Conservation (phyloP, 768 basidiomycete genomes). For the Lentinula guzmanii region DNA sequence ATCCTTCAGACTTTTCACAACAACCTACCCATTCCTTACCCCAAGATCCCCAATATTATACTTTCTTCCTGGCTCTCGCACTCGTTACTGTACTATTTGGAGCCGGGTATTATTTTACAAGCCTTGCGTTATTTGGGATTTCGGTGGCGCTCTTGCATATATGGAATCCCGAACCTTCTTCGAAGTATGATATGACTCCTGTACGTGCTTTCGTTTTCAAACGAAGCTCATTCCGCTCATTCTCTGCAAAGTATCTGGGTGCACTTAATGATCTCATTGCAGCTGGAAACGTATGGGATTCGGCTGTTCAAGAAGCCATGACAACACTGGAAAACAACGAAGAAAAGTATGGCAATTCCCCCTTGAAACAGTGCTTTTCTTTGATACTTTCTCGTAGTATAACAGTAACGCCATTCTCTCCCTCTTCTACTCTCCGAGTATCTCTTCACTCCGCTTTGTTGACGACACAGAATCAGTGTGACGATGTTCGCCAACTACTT, state of each 20-base stretch:
- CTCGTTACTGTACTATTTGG: conserved; percentile 34
- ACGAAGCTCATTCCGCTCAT: conserved; percentile 5
- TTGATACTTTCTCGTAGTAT: conserved; percentile 20
- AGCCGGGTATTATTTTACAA: conserved; percentile 35
- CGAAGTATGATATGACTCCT: conserved; percentile 47
- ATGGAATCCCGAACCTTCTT: conserved; percentile 11
- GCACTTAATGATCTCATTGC: conserved; percentile 61
- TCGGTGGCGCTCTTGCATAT: conserved; percentile 34
- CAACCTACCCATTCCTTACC: conserved; percentile 15
- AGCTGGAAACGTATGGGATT: conserved; percentile 70
- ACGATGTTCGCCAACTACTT: conserved; percentile 74
- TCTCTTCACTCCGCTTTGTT: conserved; percentile 69
- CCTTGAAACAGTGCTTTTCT: conserved; percentile 6
- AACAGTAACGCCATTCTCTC: conserved; percentile 38
- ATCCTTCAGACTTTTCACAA: conserved; percentile 16
- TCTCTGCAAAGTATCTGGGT: conserved; percentile 48
- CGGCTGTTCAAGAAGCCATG: conserved; percentile 65
- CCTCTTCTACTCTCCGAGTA: conserved; percentile 56
- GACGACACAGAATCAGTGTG: conserved; percentile 75
- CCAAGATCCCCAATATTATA: conserved; percentile 33
- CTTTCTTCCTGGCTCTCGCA: conserved; percentile 31
- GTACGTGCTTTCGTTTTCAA: conserved; percentile 29
- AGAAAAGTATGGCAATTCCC: conserved; percentile 37
- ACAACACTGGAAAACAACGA: conserved; percentile 58
- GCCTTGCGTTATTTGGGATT: conserved; percentile 30